Evolutionary conservation across 73 alveolate genomes (phyloP).

Genomic region (Paramecium sexaurelia): DNA sequence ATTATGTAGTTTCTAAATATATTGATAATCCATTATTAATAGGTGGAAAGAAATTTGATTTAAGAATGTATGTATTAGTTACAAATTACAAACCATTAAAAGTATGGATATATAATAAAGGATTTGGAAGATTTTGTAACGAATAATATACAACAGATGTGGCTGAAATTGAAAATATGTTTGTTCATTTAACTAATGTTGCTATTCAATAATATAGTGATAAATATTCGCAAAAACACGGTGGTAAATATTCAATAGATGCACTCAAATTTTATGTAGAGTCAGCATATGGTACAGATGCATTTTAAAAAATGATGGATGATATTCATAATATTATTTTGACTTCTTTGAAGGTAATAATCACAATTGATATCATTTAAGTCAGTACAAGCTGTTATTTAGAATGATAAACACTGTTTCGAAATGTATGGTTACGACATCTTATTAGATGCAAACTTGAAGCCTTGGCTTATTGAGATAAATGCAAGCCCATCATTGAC

Average conservation of each 20-base stretch:
- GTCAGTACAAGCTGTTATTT: slow-evolving; percentile 87
- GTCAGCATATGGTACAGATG: slow-evolving; percentile 82
- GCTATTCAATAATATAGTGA: slow-evolving; percentile 92
- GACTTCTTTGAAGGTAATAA: slow-evolving; percentile 79
- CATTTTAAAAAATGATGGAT: slow-evolving; percentile 91
- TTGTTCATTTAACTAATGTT: slow-evolving; percentile 94
- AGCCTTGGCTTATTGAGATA: slow-evolving; percentile 96
- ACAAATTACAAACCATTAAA: slow-evolving; percentile 85
- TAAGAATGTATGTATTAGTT: slow-evolving; percentile 91
- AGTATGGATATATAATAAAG: slow-evolving; percentile 82
- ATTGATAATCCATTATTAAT: slow-evolving; percentile 91
- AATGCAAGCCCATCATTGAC: slow-evolving; percentile 96
- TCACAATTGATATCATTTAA: slow-evolving; percentile 13
- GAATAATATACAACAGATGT: slow-evolving; percentile 83
- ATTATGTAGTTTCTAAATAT: slow-evolving; percentile 87
- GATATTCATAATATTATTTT: slow-evolving; percentile 90
- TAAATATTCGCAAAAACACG: slow-evolving; percentile 88
- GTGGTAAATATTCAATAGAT: slow-evolving; percentile 86
- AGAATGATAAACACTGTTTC: slow-evolving; percentile 99
- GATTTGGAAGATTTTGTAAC: slow-evolving; percentile 85
- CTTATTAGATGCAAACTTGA: slow-evolving; percentile 86
- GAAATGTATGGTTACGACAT: slow-evolving; percentile 99
- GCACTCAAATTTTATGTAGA: slow-evolving; percentile 85
- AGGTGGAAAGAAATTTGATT: slow-evolving; percentile 98
- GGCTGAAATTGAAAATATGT: slow-evolving; percentile 92